phyloP scores from a whole-genome alignment of 345 rosid species.

The Acer campestre region DNA sequence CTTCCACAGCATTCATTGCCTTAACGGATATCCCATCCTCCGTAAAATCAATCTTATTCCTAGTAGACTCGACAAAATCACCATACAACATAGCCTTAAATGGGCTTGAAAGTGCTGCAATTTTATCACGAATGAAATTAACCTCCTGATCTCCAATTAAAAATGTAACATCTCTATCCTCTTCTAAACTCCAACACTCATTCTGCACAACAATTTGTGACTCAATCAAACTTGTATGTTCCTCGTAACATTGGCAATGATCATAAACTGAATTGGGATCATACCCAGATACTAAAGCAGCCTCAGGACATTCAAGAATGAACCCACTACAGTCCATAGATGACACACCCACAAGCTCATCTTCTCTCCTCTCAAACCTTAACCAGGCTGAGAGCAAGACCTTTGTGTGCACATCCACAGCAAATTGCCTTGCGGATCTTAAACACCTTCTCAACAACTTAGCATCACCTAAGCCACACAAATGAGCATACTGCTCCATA shows the following conservation, averaged over 20 bases:
- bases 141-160: slow-evolving; percentile 57
- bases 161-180: slow-evolving; percentile 52
- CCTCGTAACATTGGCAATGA: slow-evolving; percentile 43
- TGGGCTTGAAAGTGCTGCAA: slow-evolving; percentile 76
- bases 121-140: slow-evolving; percentile 53
- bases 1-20: slow-evolving; percentile 77
- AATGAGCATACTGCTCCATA: slow-evolving; percentile 66
- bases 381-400: slow-evolving; percentile 88
- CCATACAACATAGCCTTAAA: slow-evolving; percentile 85
- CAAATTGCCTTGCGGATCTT: slow-evolving; percentile 60
- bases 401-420: slow-evolving; percentile 71
- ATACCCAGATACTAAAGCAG: slow-evolving; percentile 50
- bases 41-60: slow-evolving; percentile 61
- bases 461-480: slow-evolving; percentile 69
- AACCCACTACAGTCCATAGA: slow-evolving; percentile 56
- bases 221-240: slow-evolving; percentile 11
- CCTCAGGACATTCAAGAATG: slow-evolving; percentile 61
- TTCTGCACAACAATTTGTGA: slow-evolving; percentile 18
- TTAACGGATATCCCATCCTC: slow-evolving; percentile 55
- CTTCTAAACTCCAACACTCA: slow-evolving; percentile 41
- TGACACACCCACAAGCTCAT: slow-evolving; percentile 62
- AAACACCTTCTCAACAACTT: slow-evolving; percentile 81
- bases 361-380: slow-evolving; percentile 74
- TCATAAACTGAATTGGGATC: slow-evolving; percentile 46
- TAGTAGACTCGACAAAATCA: slow-evolving; percentile 63